phyloP scores from a whole-genome alignment of 176 grass and related monocot genomes.

The Zoysia japonica region DNA sequence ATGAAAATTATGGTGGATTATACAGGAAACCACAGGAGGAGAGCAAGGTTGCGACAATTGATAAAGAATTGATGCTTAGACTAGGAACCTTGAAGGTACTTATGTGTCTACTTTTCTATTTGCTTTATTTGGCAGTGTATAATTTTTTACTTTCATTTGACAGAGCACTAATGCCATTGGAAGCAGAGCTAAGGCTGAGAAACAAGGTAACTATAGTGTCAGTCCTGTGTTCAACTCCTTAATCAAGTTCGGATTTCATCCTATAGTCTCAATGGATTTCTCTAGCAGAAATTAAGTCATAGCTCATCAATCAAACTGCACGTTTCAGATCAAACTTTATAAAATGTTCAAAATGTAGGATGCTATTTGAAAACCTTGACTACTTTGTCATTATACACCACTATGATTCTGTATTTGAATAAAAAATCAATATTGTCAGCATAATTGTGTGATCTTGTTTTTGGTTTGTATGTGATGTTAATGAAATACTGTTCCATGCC shows the following conservation, averaged over 20 bases:
- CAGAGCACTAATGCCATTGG: conserved; percentile 16
- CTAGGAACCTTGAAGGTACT: conserved; percentile 41
- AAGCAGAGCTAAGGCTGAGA: conserved; percentile 41
- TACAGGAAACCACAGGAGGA: conserved; percentile 49
- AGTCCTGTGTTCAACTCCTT: not conserved
- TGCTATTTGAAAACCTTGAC: not conserved
- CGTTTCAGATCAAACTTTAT: not conserved
- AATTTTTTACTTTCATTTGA: conserved; percentile 23
- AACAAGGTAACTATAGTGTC: conserved; percentile 33
- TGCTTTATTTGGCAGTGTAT: conserved; percentile 14
- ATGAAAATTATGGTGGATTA: conserved; percentile 21
- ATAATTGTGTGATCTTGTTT: not conserved
- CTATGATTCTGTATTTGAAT: not conserved
- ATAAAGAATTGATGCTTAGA: conserved; percentile 39
- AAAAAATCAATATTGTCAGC: not conserved
- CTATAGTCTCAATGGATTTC: not conserved
- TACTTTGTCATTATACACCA: not conserved
- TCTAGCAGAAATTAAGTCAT: not conserved
- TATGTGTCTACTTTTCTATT: not conserved
- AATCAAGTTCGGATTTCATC: conserved; percentile 7
- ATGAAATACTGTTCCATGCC: not conserved
- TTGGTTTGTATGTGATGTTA: not conserved
- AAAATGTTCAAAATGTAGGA: not conserved
- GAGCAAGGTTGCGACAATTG: conserved; percentile 31
- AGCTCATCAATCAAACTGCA: not conserved